Percentiles rank a stretch among this genome's conserved stretches.
Evolutionary conservation across 106 monocot species (phyloP).

Genomic region (Dendrobium officinale): DNA sequence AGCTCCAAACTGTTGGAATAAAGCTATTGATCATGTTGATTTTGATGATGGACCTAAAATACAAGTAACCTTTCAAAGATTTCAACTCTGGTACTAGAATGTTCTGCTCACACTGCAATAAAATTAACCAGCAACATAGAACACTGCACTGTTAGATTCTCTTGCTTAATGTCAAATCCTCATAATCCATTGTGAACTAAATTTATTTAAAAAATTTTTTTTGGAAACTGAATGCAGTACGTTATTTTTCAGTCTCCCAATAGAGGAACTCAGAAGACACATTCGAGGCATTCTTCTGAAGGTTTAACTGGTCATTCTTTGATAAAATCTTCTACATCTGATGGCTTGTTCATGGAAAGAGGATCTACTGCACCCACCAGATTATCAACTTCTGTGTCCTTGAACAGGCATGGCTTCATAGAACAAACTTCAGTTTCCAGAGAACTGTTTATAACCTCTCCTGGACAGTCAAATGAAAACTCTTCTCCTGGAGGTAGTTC

Average conservation of each 20-base stretch:
- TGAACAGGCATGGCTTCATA: not conserved
- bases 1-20: too few relatives aligned
- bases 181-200: not conserved
- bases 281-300: not conserved
- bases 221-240: not conserved
- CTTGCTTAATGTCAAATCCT: too few relatives aligned
- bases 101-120: too few relatives aligned
- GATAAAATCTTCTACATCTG: not conserved
- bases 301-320: not conserved
- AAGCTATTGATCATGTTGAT: too few relatives aligned
- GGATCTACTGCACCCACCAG: not conserved
- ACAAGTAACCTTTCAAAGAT: too few relatives aligned
- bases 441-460: not conserved
- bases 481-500: not conserved
- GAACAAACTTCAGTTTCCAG: not conserved
- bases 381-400: not conserved
- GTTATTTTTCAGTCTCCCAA: slow-evolving; percentile 4
- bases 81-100: too few relatives aligned
- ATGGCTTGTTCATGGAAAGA: not conserved
- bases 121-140: too few relatives aligned
- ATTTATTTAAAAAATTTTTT: not conserved
- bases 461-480: not conserved
- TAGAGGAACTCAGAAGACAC: slow-evolving; percentile 1
- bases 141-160: too few relatives aligned
- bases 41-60: too few relatives aligned